Percentiles rank a stretch among this genome's conserved stretches.
Evolutionary conservation across 202 grass and related monocot species (phyloP).

Genomic region (Carex arenaria): DNA sequence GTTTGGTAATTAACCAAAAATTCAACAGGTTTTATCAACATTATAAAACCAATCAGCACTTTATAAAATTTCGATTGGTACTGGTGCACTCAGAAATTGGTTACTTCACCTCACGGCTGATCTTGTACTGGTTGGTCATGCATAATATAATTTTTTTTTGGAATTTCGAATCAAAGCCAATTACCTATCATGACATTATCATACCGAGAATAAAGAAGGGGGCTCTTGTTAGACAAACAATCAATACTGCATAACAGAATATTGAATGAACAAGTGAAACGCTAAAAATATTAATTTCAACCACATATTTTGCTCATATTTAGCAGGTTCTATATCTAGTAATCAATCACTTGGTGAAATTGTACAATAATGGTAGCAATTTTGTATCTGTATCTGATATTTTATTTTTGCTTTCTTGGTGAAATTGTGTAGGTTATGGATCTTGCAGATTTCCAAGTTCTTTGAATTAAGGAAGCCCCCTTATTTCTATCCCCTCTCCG

Average conservation of each 20-base stretch:
- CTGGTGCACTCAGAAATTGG: background rate
- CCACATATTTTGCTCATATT: conserved; percentile 11
- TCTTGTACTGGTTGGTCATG: background rate
- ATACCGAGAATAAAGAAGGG: background rate
- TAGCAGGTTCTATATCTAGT: background rate
- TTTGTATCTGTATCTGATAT: background rate
- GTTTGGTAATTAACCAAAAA: background rate
- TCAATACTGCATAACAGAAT: background rate
- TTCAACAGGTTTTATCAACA: background rate
- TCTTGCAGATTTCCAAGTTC: conserved; percentile 58
- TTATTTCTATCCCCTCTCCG: background rate
- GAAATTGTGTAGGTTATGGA: conserved; percentile 38
- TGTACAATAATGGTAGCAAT: background rate
- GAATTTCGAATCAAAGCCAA: background rate
- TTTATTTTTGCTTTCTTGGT: too few species aligned
- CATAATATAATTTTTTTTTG: background rate
- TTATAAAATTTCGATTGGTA: background rate
- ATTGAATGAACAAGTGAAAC: background rate
- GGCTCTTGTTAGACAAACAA: background rate
- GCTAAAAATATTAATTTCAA: background rate
- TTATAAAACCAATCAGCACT: background rate
- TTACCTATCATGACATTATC: background rate
- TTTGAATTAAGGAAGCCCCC: conserved; percentile 12
- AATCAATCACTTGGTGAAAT: background rate
- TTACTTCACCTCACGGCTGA: background rate